Base-by-base conservation (phyloP, 179 eudicot genomes). In the Beta lomatogona region DNA sequence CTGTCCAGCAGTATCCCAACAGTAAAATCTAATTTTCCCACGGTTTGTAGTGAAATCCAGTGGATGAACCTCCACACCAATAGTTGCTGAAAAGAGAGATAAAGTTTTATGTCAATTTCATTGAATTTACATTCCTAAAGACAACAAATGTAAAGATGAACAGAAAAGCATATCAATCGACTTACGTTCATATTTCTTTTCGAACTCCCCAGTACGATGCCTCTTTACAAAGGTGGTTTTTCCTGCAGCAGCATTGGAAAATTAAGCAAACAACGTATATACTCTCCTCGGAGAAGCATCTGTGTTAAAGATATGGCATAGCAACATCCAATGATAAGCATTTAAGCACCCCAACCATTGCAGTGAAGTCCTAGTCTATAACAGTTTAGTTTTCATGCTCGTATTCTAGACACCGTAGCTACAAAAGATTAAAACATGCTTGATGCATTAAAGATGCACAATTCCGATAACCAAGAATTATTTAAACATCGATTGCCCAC, bases 1-100 rank as follows among this genome's bases (percentile, higher is more conserved):
- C 63, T 91, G 93, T 10, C 93, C 93, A 77, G 93, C 93, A 1
- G 93, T 91, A 81, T 91, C 93, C 93, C 93, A 89, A 65, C 93
- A 91, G 77, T 91, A 88, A 77, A 88, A 91, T 78, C 92, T 61
- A 44, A 91, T 75, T 73, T 84, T 71, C 5, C 93, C 93, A 79
- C 85, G 82, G 71, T 85, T 88, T 13, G 92, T 91, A 28, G 44
- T 75, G 82, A 89, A 91, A 60, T 91, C 93, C 84, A 91, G 77
- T 2, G 92, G 93, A 74, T 86, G 92, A 82, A 91, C 93, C 59
- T 91, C 93, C 4, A 89, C 93, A 58, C 93, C 93, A 84, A 91
- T 91, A 6, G 93, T 91, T 58, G 93, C 91, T 89, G 87, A 18
- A 85, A 9, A 52, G 50, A 21, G 31, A 67, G 46, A 22, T 0